phyloP scores from a whole-genome alignment of 495 filamentous ascomycete species.

The Glutinoglossum americanum region DNA sequence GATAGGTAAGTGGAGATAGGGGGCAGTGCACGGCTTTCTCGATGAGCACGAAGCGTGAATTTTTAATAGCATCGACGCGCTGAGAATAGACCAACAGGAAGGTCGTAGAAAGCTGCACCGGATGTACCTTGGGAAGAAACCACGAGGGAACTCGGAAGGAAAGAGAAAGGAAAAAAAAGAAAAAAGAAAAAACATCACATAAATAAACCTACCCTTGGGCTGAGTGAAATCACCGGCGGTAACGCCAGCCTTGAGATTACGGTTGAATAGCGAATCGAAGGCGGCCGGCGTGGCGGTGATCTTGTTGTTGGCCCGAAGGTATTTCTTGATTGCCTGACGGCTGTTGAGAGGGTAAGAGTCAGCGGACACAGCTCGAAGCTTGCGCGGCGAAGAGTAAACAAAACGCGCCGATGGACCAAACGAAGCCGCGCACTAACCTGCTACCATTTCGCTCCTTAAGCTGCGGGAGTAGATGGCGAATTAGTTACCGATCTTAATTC shows the following conservation, averaged over 20 bases:
- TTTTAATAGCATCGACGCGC: not conserved
- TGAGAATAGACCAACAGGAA: too few relatives aligned
- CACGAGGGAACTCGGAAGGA: too few relatives aligned
- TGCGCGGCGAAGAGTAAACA: constrained; percentile 3
- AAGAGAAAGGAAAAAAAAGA: too few relatives aligned
- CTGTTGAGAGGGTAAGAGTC: constrained; percentile 25
- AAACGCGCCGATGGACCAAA: constrained; percentile 2
- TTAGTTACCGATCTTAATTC: constrained; percentile 22
- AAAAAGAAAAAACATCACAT: not conserved
- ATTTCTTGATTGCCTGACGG: constrained; percentile 94
- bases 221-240: constrained; percentile 77
- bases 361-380: constrained; percentile 14
- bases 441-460: constrained; percentile 45
- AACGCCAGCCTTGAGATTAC: constrained; percentile 70
- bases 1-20: not conserved
- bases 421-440: constrained; percentile 26
- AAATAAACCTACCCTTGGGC: constrained; percentile 63
- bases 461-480: constrained; percentile 21
- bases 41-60: not conserved
- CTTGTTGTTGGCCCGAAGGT: constrained; percentile 89
- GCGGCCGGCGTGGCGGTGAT: constrained; percentile 43
- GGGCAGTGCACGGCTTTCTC: not conserved
- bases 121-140: not conserved
- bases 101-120: not conserved
- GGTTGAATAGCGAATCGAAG: constrained; percentile 88